Conservation (phyloP, 23 red algal species). For the Gracilariopsis chorda region DNA sequence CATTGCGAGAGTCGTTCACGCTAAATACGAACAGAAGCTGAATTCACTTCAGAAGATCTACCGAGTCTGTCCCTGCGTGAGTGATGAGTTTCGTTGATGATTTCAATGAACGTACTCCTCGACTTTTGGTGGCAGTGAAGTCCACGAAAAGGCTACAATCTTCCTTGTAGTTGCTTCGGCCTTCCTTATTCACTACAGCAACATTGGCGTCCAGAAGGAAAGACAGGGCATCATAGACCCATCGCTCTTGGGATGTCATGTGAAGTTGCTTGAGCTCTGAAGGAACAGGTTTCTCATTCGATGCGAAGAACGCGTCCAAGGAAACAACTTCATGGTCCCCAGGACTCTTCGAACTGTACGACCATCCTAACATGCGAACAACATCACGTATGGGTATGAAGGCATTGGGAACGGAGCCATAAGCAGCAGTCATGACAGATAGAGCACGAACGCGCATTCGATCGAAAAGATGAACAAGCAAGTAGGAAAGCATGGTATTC, state of each 20-base stretch:
- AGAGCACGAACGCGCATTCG: conserved; percentile 37
- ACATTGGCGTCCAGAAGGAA: conserved; percentile 20
- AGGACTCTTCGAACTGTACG: not conserved
- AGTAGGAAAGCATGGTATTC: conserved; percentile 56
- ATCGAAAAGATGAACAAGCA: conserved; percentile 42
- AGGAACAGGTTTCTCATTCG: not conserved
- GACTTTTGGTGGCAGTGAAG: conserved; percentile 14
- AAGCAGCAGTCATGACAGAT: conserved; percentile 12
- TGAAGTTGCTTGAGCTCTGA: not conserved
- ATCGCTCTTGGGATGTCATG: not conserved
- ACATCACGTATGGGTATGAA: conserved; percentile 7
- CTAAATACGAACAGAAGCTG: not conserved
- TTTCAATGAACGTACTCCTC: not conserved
- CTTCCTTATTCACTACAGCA: not conserved
- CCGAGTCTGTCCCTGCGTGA: conserved; percentile 34
- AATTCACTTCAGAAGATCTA: conserved; percentile 11
- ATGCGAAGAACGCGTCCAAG: not conserved
- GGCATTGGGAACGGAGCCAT: conserved; percentile 18
- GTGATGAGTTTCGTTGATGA: conserved; percentile 28
- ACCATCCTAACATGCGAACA: conserved; percentile 20
- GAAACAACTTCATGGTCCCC: not conserved
- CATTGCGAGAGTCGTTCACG: not conserved
- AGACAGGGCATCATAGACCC: conserved; percentile 9
- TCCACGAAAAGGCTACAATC: not conserved
- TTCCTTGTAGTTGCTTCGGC: not conserved